Percentiles rank a stretch among this genome's conserved stretches.
phyloP scores from a whole-genome alignment of 176 grass and related monocot genomes.

The Avena sativa region DNA sequence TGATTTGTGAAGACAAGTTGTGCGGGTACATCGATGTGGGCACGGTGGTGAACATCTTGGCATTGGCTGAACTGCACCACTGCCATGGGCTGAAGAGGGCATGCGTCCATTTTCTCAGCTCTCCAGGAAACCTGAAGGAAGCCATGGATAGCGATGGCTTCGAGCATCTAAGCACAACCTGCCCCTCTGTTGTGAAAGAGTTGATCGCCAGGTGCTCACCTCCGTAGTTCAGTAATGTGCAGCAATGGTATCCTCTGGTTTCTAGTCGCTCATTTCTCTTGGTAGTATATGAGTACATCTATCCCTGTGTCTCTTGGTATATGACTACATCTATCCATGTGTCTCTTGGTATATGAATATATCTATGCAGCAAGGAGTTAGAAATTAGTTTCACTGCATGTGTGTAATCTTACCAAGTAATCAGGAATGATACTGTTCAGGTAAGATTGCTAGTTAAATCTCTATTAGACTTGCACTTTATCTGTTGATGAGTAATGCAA shows the following conservation, averaged over 20 bases:
- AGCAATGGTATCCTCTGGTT: background rate
- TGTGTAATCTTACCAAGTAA: background rate
- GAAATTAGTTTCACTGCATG: background rate
- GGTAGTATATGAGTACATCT: background rate
- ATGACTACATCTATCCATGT: too few relatives aligned
- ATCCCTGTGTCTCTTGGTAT: background rate
- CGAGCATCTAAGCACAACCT: background rate
- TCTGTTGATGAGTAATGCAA: background rate
- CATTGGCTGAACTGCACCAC: background rate
- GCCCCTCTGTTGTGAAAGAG: background rate
- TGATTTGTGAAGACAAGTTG: conserved; percentile 1
- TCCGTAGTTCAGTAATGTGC: background rate
- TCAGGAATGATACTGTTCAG: background rate
- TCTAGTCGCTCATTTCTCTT: background rate
- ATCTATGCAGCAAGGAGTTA: background rate
- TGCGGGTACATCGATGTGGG: background rate
- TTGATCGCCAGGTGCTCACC: background rate
- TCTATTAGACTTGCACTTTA: background rate
- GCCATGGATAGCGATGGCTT: conserved; percentile 2
- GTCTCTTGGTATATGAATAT: background rate
- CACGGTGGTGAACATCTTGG: background rate
- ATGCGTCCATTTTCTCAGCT: background rate
- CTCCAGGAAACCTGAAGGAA: background rate
- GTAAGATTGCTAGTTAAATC: background rate
- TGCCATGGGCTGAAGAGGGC: background rate